These are phyloP conservation scores for Penicillium sp. DNA, from an alignment of 2,329 filamentous ascomycete species.

Conservation along the genomic window DNA sequence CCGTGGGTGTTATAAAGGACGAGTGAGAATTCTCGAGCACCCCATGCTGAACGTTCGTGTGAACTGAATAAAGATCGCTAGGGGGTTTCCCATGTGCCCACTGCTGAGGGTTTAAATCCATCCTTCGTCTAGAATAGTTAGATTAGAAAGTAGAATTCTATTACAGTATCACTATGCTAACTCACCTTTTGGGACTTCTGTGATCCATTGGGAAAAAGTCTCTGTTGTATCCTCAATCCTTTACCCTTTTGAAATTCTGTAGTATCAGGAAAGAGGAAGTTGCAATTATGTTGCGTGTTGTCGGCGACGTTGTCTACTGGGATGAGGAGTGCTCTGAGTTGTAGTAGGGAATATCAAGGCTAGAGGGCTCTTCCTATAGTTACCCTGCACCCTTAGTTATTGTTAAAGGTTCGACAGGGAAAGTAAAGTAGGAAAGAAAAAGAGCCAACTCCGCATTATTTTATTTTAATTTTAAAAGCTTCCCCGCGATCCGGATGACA, in stretches of 20 bases:
- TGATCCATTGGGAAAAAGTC: not conserved
- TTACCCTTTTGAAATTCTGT: too few relatives aligned
- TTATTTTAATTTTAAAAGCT: not conserved
- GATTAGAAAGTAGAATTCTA: not conserved
- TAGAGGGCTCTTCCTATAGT: too few relatives aligned
- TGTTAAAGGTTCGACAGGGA: not conserved
- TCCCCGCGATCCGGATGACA: not conserved
- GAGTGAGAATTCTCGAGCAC: not conserved
- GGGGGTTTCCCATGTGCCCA: not conserved
- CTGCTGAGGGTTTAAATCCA: not conserved
- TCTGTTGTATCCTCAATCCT: too few relatives aligned
- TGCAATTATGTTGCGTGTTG: too few relatives aligned
- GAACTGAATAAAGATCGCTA: not conserved
- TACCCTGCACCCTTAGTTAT: too few relatives aligned
- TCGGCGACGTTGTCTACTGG: too few relatives aligned
- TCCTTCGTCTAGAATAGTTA: not conserved
- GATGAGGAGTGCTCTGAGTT: too few relatives aligned
- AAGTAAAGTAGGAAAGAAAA: not conserved
- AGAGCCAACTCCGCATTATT: not conserved
- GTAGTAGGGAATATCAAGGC: too few relatives aligned
- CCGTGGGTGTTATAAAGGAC: not conserved
- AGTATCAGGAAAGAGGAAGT: too few relatives aligned
- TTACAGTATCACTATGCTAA: not conserved
- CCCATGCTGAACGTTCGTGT: not conserved
- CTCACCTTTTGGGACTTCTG: not conserved